Evolutionary conservation across 2,329 filamentous ascomycete genomes (phyloP), one percentile per base, ranked within the genome.

Genomic region (Fusarium bactridioides): DNA sequence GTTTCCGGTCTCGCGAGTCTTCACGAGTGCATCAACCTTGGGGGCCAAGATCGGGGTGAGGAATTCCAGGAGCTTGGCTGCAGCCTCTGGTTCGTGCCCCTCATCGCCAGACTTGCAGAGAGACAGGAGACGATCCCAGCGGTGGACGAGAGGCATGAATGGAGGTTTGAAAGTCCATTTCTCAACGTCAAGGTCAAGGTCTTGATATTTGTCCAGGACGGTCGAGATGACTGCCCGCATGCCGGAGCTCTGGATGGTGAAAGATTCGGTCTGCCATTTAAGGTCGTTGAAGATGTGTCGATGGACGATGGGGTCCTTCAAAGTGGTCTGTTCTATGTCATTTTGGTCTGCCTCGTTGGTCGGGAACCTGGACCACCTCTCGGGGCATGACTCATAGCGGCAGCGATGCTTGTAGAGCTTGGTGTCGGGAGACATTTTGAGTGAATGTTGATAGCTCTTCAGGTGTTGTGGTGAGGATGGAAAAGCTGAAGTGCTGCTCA

Each of bases 21-120:
- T 67, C 3, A 64, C 63, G 6, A 80, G 74, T 5, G 77, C 74
- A 4, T 73, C 47, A 15, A 82, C 62, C 3, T 76, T 77, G 1
- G 74, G 59, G 10, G 69, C 71, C 10, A 83, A 31, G 11, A 82
- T 76, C 7, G 80, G 80, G 2, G 65, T 59, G 9, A 83, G 73
- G 55, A 83, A 82, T 0, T 58, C 54, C 9, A 82, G 50, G n/a
- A 83, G 67, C 13, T 41, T 40, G 11, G 40, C 35, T 3, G 54
- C 38, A 13, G 54, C 18, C 10, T 60, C 50, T 10, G 51, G 18
- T 4, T 44, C 21, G 19, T 35, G 40, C 1, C 7, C 9, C 1
- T 64, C 31, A 3, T 12, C 12, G 3, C 35, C 7, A 3, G 15
- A n/a, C 12, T 64, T 35, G 12, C 40, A 47, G 4, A 64, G 33